Conservation (phyloP, 257 asterid species). For the Ilex aquifolium region DNA sequence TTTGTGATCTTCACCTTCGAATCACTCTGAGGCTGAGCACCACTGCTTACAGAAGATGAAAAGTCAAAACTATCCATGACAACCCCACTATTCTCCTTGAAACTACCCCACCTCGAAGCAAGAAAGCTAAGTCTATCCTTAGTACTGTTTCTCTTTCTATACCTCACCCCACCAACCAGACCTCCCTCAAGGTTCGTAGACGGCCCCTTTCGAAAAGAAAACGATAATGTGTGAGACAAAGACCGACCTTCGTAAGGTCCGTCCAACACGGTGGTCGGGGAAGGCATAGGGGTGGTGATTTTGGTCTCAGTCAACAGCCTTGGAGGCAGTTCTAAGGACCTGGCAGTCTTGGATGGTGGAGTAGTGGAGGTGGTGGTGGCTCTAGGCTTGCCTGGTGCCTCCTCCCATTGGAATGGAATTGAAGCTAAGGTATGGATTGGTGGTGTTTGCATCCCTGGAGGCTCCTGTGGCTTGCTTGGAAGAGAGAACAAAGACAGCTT, state of each 20-base stretch:
- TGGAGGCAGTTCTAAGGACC: constrained; percentile 64
- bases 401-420: constrained; percentile 82
- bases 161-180: background rate
- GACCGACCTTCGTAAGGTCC: constrained; percentile 49
- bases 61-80: constrained; percentile 23
- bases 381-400: constrained; percentile 75
- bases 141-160: background rate
- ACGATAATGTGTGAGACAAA: constrained; percentile 30
- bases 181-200: constrained; percentile 7
- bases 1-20: constrained; percentile 30
- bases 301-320: constrained; percentile 24
- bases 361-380: background rate
- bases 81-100: constrained; percentile 21
- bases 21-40: constrained; percentile 15
- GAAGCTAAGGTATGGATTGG: constrained; percentile 50
- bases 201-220: constrained; percentile 38
- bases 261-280: constrained; percentile 52
- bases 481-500: constrained; percentile 48
- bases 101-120: constrained; percentile 49
- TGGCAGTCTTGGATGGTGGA: constrained; percentile 9
- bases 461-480: constrained; percentile 42
- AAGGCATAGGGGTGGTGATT: constrained; percentile 28
- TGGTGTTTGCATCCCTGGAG: constrained; percentile 38
- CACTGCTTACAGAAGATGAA: constrained; percentile 18
- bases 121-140: constrained; percentile 8